phyloP scores from a whole-genome alignment of 495 filamentous ascomycete genomes.

The Coniosporium apollinis region DNA sequence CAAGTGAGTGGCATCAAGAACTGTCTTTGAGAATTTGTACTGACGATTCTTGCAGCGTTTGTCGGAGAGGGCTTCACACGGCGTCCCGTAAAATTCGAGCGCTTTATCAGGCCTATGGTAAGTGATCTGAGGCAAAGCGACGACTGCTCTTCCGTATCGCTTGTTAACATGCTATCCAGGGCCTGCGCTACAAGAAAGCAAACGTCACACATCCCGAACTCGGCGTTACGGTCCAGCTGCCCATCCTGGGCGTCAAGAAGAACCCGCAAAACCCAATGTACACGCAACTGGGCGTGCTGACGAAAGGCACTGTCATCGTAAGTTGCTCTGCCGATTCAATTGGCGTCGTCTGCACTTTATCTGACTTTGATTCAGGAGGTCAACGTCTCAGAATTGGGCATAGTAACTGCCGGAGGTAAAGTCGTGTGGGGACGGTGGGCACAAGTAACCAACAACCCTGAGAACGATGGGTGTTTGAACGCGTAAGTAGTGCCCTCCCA shows the following conservation, averaged over 20 bases:
- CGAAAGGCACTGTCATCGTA: conserved; percentile 84
- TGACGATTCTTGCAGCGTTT: no score
- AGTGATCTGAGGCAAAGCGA: no score
- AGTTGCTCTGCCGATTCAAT: no score
- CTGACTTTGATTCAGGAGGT: conserved; percentile 39
- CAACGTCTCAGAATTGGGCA: conserved; percentile 82
- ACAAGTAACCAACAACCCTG: conserved; percentile 59
- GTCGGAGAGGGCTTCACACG: conserved; percentile 86
- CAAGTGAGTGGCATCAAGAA: no score
- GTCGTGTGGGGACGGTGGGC: conserved; percentile 83
- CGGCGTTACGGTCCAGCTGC: conserved; percentile 78
- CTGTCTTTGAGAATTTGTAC: no score
- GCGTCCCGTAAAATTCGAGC: conserved; percentile 86
- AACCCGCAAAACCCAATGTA: conserved; percentile 88
- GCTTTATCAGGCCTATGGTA: conserved; percentile 60
- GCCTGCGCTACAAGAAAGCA: conserved; percentile 80
- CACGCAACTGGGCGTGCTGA: conserved; percentile 85
- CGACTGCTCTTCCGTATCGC: no score
- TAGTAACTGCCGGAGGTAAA: conserved; percentile 87
- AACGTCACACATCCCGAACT: conserved; percentile 84
- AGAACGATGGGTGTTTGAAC: conserved; percentile 69
- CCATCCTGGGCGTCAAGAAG: conserved; percentile 93
- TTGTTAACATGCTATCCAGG: no score
- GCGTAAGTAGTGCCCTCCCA: conserved; percentile 29
- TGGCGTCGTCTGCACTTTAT: neutral